Conservation (phyloP, 192 early-diverging fungal species). For the Podila horticola region DNA sequence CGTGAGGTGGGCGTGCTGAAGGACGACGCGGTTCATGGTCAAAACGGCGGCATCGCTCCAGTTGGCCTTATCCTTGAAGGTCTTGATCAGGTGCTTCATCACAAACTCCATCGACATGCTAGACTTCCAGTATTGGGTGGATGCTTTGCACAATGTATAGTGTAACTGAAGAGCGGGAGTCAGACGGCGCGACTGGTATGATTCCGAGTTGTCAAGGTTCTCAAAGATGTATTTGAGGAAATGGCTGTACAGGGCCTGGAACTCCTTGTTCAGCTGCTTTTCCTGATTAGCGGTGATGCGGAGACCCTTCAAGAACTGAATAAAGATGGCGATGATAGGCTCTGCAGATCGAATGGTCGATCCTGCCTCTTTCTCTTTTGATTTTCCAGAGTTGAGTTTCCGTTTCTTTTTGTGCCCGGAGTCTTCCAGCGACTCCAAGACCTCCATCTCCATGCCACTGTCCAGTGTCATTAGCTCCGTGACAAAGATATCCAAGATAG, state of each 20-base stretch:
- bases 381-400: constrained; percentile 42
- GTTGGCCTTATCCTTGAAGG: constrained; percentile 16
- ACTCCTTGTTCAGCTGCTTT: constrained; percentile 46
- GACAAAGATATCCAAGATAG: constrained; percentile 32
- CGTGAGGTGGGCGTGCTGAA: constrained; percentile 40
- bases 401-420: constrained; percentile 27
- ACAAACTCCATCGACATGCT: constrained; percentile 15
- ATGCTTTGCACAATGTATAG: constrained; percentile 29
- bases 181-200: constrained; percentile 14
- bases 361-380: neutral
- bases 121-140: constrained; percentile 31
- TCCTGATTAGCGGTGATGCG: constrained; percentile 41
- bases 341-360: constrained; percentile 14
- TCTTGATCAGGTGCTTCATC: constrained; percentile 9
- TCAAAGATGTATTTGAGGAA: constrained; percentile 22
- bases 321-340: constrained; percentile 17
- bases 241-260: constrained; percentile 16
- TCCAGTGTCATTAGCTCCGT: constrained; percentile 27
- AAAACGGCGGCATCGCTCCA: constrained; percentile 29
- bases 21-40: constrained; percentile 30
- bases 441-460: constrained; percentile 26
- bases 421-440: constrained; percentile 15
- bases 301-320: constrained; percentile 42
- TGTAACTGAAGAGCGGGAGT: constrained; percentile 33
- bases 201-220: neutral